Evolutionary conservation across 2,329 filamentous ascomycete genomes (phyloP), one percentile per base, ranked within the genome.

Genomic region (Alternaria brassicae): DNA sequence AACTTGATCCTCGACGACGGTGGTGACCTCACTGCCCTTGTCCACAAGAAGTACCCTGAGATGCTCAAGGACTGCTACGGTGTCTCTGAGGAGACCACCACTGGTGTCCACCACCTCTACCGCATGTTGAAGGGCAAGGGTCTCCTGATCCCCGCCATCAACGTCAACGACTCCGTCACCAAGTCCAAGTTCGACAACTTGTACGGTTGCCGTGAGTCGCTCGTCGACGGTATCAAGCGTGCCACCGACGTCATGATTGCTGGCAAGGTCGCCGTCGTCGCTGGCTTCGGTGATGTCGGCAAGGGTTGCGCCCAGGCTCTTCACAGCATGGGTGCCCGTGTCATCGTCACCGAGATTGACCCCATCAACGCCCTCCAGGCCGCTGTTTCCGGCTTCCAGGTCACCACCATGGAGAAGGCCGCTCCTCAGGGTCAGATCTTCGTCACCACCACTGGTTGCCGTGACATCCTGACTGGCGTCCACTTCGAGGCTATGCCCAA

Each of bases 121-220:
- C 88, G 89, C 80, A 97, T 97, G 93, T 85, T 98, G 81, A 97
- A 83, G 81, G 79, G 81, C 78, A 87, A 88, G 80, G 79, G 79
- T 59, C 92, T 98, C 69, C 90, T 97, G 66, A 91, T 97, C 71
- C 95, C 95, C 72, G 87, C 94, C 82, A 79, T 98, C 89, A 99
- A 99, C 83, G 94, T 99, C 87, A 98, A 99, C 86, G 94, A 99
- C 89, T 93, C 91, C 61, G 94, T 99, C 80, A 99, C 95, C 83
- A 99, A 98, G 90, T 97, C 93, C 84, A 99, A 99, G 89, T 99
- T 99, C 81, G 95, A 98, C 89, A 99, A 99, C 90, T 85, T 98
- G 70, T 99, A 98, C 88, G 94, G 95, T 79, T 98, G 95, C 92
- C 90, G 93, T 81, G 95, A 98, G 86, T 97, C 94, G 67, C 91